Evolutionary conservation across 192 early-diverging fungal genomes (phyloP), one percentile per base, ranked within the genome.

Genomic region (Gaertneriomyces semiglobifer): DNA sequence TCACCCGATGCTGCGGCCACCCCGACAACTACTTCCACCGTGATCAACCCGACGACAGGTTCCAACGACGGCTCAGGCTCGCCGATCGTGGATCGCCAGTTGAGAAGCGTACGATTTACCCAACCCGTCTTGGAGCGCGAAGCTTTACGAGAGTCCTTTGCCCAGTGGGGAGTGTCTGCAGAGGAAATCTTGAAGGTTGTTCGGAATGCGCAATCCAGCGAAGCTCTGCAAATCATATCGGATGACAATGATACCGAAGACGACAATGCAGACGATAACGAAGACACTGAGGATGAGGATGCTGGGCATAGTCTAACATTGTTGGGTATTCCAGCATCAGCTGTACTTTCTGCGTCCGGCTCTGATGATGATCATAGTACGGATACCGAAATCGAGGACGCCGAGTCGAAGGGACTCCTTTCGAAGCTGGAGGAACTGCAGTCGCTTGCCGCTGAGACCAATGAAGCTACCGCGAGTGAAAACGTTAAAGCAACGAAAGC

Each of bases 111-210:
- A 7, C 58, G 58, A 19, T 70, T 47, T 47, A 51, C 51, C 40
- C 60, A 70, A 16, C 16, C 56, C 3, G 68, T 70, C 12, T 43
- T 70, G 41, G 50, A 61, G 38, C 59, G 68, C 33, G 68, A 70
- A 46, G 68, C 63, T 7, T 45, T 70, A 5, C 43, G 51, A 18
- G 68, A 70, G 41, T 53, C 41, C 44, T 48, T 53, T 56, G 56
- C 68, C 16, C 58, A 61, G 5, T 60, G 60, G 60, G 48, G 48
- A 12, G 48, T 50, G 0, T n/a, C 48, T 12, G 48, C 16, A 18
- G 48, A 50, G 48, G 48, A 50, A 2, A 50, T 50, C 16, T n/a
- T 50, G 48, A 50, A 50, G 2, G 48, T 50, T 50, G 16, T n/a
- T 12, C 48, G 48, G 12, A 12, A 12, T 18, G 48, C 14, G 16